Evolutionary conservation across 768 basidiomycete genomes (phyloP), one percentile per base, ranked within the genome.

Genomic region (Xerocomus potaroensis): DNA sequence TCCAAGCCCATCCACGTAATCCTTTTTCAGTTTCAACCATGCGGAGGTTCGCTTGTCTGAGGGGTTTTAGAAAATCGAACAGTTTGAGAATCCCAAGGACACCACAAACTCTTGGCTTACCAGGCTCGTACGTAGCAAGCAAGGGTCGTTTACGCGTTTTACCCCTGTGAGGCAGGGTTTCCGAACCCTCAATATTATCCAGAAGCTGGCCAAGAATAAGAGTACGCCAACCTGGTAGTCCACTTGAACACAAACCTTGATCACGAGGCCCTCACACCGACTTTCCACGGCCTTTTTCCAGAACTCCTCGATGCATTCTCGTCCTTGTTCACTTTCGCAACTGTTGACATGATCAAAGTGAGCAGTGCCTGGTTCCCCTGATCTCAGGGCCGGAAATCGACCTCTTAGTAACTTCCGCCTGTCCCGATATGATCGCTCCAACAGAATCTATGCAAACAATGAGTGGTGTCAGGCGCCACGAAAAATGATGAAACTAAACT

Each of bases 1-100:
- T n/a, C 84, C 84, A 30, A 90, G 65, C 3, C 83, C 84, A 22
- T 76, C 75, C 18, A 93, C 83, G 62, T 94, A 96, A 62, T 95
- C 93, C 60, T 90, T 92, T 69, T 96, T 96, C 35, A 95, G 72
- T 63, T 94, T 93, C 46, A 94, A 62, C 93, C 93, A 95, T 3
- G 87, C 84, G 22, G 77, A 83, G 16, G 86, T 89, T 51, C 93
- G 72, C 64, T 88, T 88, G 66, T 95, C 92, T 66, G 72, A 39
- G 39, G 22, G 8, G 8, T 36, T 32, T 41, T 35, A n/a, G 42
- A 27, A 11, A 15, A 41, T 21, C 8, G 1, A 16, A 22, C 37
- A 18, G 24, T 19, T 14, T 16, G 41, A 18, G 6, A n/a, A n/a
- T 19, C 43, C 33, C 5, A 36, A 33, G 26, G 39, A 29, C 22